phyloP scores from a whole-genome alignment of 1,284 basidiomycete genomes.

The Sporisorium exsertum region DNA sequence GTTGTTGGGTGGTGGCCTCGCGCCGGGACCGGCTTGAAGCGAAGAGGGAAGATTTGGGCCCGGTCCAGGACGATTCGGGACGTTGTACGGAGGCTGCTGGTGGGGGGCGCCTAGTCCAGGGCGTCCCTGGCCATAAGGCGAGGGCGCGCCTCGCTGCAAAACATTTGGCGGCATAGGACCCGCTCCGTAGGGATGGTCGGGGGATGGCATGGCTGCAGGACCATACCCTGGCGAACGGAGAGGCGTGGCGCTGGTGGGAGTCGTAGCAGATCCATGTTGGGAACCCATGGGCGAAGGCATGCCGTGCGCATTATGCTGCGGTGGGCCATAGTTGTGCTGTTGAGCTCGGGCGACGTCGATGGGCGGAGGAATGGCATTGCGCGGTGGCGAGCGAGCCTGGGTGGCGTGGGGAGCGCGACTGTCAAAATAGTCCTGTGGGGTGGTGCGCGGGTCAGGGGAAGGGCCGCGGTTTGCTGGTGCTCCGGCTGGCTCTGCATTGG shows the following conservation, averaged over 20 bases:
- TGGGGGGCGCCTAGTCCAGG: constrained; percentile 11
- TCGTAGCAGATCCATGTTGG: constrained; percentile 8
- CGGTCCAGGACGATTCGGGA: constrained; percentile 6
- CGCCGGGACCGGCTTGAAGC: constrained; percentile 20
- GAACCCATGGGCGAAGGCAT: constrained; percentile 23
- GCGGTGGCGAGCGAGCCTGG: constrained; percentile 19
- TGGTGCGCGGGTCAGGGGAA: constrained; percentile 13
- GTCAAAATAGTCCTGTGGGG: constrained; percentile 31
- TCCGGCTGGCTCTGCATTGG: constrained; percentile 16
- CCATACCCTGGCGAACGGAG: constrained; percentile 40
- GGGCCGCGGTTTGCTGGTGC: constrained; percentile 5
- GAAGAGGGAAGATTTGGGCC: constrained; percentile 22
- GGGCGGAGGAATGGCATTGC: constrained; percentile 26
- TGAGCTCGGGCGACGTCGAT: constrained; percentile 42
- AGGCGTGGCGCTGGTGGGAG: constrained; percentile 40
- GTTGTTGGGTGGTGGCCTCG: constrained; percentile 21
- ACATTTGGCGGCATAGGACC: constrained; percentile 35
- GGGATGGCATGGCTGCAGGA: constrained; percentile 26
- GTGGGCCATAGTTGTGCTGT: constrained; percentile 14
- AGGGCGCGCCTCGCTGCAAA: constrained; percentile 44
- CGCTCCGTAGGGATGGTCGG: constrained; percentile 7
- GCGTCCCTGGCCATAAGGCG: constrained; percentile 23
- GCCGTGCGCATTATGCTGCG: constrained; percentile 5
- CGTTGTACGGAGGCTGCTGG: constrained; percentile 9
- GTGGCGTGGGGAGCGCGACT: constrained; percentile 21